phyloP scores from a whole-genome alignment of 2,329 filamentous ascomycete species.

The Lasiodiplodia hormozganensis region DNA sequence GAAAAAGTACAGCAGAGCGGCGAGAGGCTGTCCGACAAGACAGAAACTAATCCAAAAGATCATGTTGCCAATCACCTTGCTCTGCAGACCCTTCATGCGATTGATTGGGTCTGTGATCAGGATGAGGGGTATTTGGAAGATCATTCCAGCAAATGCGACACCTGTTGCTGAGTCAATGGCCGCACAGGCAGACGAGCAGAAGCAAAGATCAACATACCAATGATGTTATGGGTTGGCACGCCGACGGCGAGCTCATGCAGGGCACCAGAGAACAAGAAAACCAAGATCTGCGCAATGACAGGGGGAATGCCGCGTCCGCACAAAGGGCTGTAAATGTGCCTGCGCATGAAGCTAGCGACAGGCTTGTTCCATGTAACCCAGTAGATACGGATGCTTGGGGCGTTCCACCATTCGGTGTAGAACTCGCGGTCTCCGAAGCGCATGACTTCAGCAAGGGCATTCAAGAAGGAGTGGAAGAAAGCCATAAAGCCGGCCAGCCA shows the following conservation, averaged over 20 bases:
- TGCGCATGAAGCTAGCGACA: constrained; percentile 94
- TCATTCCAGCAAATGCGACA: constrained; percentile 93
- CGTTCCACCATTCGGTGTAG: constrained; percentile 98
- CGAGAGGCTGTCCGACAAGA: constrained; percentile 91
- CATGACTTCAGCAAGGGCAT: constrained; percentile 88
- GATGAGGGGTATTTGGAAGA: constrained; percentile 90
- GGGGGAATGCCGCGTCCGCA: constrained; percentile 82
- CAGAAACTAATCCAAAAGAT: constrained; percentile 98
- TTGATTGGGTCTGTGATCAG: constrained; percentile 78
- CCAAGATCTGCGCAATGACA: constrained; percentile 73
- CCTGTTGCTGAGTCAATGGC: constrained; percentile 57
- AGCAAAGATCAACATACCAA: constrained; percentile 62
- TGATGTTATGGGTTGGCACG: constrained; percentile 91
- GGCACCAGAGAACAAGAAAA: constrained; percentile 87
- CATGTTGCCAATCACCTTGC: constrained; percentile 84
- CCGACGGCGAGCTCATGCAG: constrained; percentile 93
- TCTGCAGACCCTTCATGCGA: constrained; percentile 76
- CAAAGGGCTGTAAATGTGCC: constrained; percentile 90
- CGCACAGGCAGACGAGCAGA: background rate
- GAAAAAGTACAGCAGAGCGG: constrained; percentile 93
- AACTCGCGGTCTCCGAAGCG: constrained; percentile 92
- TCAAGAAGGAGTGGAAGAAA: constrained; percentile 90
- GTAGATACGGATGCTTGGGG: constrained; percentile 78
- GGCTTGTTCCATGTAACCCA: constrained; percentile 99
- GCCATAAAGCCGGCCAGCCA: constrained; percentile 99